Evolutionary conservation across 2,329 filamentous ascomycete genomes (phyloP).

Genomic region (Didymella keratinophila): DNA sequence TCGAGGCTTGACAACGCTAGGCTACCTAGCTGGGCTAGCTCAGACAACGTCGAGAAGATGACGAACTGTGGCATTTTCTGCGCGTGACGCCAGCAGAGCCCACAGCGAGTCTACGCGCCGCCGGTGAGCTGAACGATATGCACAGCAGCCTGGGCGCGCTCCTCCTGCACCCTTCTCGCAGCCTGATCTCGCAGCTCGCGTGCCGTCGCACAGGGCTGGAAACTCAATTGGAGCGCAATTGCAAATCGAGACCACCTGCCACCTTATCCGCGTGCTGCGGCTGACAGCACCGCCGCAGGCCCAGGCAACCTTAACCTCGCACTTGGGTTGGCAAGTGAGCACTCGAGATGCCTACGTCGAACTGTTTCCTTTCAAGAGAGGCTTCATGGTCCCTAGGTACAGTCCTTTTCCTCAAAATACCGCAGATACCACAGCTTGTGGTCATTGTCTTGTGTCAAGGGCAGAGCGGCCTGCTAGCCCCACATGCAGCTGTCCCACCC

Average conservation of each 20-base stretch:
- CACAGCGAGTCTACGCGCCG: constrained; percentile 1
- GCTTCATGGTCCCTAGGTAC: too few species aligned
- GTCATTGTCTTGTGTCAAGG: constrained; percentile 13
- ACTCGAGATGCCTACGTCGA: background rate
- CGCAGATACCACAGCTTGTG: constrained; percentile 4
- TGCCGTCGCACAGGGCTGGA: constrained; percentile 27
- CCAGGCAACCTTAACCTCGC: constrained; percentile 5
- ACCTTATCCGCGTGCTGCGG: constrained; percentile 12
- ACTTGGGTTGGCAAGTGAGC: background rate
- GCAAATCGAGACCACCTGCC: constrained; percentile 12
- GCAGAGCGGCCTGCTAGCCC: constrained; percentile 9
- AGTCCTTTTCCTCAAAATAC: too few species aligned
- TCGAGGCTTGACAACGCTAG: constrained; percentile 10
- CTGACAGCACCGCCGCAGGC: constrained; percentile 17
- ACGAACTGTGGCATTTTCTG: constrained; percentile 30
- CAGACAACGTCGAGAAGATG: constrained; percentile 18
- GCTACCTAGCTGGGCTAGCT: constrained; percentile 14
- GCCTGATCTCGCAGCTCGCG: constrained; percentile 30
- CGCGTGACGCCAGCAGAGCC: constrained; percentile 6
- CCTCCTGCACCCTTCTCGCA: constrained; percentile 5
- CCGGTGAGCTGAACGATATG: background rate
- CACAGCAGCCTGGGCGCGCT: constrained; percentile 5
- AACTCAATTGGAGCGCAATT: constrained; percentile 8
- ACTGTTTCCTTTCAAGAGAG: too few species aligned
- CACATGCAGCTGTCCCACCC: constrained; percentile 18